phyloP scores from a whole-genome alignment of 1,139 yeast species.

The Diutina mesorugosa region DNA sequence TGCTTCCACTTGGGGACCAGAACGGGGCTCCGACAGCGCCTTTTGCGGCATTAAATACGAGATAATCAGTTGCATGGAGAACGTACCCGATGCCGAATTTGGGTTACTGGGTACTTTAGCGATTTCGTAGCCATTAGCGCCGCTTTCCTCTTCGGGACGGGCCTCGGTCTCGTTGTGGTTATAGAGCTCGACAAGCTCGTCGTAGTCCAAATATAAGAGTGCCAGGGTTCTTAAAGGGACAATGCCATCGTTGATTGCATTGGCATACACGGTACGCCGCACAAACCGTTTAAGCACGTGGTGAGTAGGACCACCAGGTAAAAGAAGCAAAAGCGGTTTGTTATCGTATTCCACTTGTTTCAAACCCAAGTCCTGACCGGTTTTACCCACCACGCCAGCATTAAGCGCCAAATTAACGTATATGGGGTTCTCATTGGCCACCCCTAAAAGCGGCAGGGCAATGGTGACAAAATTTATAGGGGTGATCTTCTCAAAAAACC shows the following conservation, averaged over 20 bases:
- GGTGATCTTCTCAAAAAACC: conserved; percentile 48
- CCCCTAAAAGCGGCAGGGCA: conserved; percentile 85
- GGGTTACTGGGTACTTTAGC: not conserved
- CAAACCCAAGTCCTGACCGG: conserved; percentile 87
- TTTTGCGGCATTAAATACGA: conserved; percentile 35
- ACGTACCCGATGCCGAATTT: conserved; percentile 8
- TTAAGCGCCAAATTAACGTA: conserved; percentile 75
- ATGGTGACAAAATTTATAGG: conserved; percentile 79
- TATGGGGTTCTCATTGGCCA: conserved; percentile 74
- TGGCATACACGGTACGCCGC: conserved; percentile 67
- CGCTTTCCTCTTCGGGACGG: not conserved
- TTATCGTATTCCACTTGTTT: conserved; percentile 20
- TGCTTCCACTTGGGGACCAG: not conserved
- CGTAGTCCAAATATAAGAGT: conserved; percentile 54
- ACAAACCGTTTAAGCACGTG: conserved; percentile 46
- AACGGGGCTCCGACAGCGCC: conserved; percentile 8
- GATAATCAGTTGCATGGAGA: conserved; percentile 32
- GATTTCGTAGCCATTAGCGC: not conserved
- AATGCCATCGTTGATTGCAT: conserved; percentile 79
- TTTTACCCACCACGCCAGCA: conserved; percentile 83
- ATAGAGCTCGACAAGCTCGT: conserved; percentile 13
- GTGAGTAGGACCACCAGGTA: conserved; percentile 80
- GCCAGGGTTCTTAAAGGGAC: conserved; percentile 85
- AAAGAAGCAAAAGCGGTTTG: conserved; percentile 55
- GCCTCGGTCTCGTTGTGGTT: not conserved